phyloP scores from a whole-genome alignment of 78 protist genomes.

The Capsaspora owczarzaki region DNA sequence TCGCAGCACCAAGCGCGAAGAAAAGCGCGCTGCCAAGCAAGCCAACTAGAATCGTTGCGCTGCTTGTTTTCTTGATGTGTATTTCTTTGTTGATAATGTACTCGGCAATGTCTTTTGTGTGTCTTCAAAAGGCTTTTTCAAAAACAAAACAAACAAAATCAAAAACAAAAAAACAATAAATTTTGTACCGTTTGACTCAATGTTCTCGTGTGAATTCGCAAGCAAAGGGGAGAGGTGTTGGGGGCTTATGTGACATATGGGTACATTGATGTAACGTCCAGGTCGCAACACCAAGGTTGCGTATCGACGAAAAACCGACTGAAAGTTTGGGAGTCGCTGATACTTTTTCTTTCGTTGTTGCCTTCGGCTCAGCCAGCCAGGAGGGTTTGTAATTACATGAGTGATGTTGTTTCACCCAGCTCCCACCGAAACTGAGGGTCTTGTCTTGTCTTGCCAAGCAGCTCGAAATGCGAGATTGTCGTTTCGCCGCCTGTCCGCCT shows the following conservation, averaged over 20 bases:
- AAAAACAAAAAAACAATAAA: no score
- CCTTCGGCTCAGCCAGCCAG: no score
- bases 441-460: no score
- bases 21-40: no score
- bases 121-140: neutral
- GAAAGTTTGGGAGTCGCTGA: neutral
- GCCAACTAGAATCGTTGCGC: no score
- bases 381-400: no score
- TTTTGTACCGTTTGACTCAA: neutral
- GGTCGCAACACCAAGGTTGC: neutral
- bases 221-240: neutral
- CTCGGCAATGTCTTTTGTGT: neutral
- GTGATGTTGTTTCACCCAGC: no score
- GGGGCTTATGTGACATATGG: neutral
- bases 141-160: neutral
- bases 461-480: neutral
- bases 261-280: neutral
- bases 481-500: neutral
- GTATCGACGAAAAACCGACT: neutral
- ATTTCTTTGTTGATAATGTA: no score
- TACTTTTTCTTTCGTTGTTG: neutral
- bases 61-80: no score
- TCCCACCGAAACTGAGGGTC: no score
- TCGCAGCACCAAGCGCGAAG: no score
- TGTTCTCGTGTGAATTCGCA: neutral